Evolutionary conservation across 192 early-diverging fungal species (phyloP).

Genomic region (Mycoemilia scoparia): DNA sequence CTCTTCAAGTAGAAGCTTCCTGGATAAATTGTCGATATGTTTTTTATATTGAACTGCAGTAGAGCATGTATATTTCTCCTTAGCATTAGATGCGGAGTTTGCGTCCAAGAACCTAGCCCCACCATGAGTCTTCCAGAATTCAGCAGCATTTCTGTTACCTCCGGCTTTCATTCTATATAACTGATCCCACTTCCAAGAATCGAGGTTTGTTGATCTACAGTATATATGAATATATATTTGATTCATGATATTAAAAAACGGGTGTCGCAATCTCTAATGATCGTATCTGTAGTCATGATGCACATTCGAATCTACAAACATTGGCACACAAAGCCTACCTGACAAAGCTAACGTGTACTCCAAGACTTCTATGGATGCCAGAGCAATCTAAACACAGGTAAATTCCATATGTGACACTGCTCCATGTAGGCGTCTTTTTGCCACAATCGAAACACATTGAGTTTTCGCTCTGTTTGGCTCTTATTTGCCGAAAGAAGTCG

Average conservation of each 20-base stretch:
- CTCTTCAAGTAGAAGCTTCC: too few species aligned
- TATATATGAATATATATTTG: not conserved
- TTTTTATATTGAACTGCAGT: slow-evolving; percentile 69
- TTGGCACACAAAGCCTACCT: too few species aligned
- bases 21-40: too few species aligned
- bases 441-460: slow-evolving; percentile 89
- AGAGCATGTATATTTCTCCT: slow-evolving; percentile 61
- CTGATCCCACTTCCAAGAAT: slow-evolving; percentile 87
- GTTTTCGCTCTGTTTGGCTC: slow-evolving; percentile 18
- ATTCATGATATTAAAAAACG: not conserved
- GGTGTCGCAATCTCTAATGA: not conserved
- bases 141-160: slow-evolving; percentile 64
- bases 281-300: not conserved
- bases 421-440: slow-evolving; percentile 90
- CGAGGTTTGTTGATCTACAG: slow-evolving; percentile 71
- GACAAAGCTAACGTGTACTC: slow-evolving; percentile 95
- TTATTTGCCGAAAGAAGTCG: slow-evolving; percentile 22
- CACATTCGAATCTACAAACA: slow-evolving; percentile 17
- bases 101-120: slow-evolving; percentile 14
- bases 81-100: slow-evolving; percentile 43
- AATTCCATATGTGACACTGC: slow-evolving; percentile 81
- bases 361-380: slow-evolving; percentile 86
- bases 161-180: slow-evolving; percentile 74
- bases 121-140: slow-evolving; percentile 67
- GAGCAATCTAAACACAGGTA: slow-evolving; percentile 96